Evolutionary conservation across 257 asterid species (phyloP).

Genomic region (Gardenia jasminoides): DNA sequence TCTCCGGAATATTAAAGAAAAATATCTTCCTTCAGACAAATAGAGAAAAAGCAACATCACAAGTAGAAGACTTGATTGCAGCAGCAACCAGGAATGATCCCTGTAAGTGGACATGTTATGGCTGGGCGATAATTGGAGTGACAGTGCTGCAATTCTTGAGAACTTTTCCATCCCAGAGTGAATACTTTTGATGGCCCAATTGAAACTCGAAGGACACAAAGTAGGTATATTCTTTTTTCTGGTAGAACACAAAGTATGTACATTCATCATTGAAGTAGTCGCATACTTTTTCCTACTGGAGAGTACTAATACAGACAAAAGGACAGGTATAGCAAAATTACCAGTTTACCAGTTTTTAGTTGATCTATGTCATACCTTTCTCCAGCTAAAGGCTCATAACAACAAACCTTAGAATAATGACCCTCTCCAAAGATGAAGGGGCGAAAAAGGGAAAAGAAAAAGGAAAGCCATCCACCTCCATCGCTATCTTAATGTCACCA

Average conservation of each 20-base stretch:
- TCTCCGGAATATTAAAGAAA: constrained; percentile 1
- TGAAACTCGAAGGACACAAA: no score
- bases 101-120: background rate
- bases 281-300: background rate
- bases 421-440: background rate
- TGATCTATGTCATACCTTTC: background rate
- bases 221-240: no score
- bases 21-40: constrained; percentile 7
- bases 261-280: no score
- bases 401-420: background rate
- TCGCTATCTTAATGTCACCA: constrained; percentile 10
- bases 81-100: background rate
- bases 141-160: no score
- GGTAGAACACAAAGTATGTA: no score
- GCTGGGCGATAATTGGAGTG: background rate
- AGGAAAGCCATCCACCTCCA: constrained; percentile 5
- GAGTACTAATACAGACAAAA: background rate
- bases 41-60: background rate
- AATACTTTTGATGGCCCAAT: no score
- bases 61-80: background rate
- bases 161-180: no score
- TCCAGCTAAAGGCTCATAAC: background rate
- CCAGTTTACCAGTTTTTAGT: background rate
- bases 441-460: no score
- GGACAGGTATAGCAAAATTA: background rate